These are phyloP conservation scores for Cercophora newfieldiana DNA, from an alignment of 495 filamentous ascomycete species.

Conservation along the genomic window DNA sequence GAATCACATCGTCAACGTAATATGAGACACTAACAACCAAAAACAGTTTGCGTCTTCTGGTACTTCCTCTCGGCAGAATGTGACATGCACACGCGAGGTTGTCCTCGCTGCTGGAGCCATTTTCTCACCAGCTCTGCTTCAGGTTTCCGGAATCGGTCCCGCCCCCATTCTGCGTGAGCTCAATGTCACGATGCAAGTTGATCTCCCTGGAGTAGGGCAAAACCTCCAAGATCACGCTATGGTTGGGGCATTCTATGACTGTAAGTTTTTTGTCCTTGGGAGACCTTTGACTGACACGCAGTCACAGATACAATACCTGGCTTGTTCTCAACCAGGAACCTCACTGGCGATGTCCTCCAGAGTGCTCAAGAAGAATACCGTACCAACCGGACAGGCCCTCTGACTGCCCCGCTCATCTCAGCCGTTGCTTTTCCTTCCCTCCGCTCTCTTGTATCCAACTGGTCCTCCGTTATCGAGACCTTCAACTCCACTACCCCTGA, in stretches of 20 bases:
- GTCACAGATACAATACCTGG: constrained; percentile 33
- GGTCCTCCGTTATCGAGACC: constrained; percentile 25
- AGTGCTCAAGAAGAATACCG: constrained; percentile 33
- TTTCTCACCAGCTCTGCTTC: constrained; percentile 62
- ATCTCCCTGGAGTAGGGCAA: constrained; percentile 61
- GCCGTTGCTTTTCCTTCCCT: constrained; percentile 26
- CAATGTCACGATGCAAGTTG: constrained; percentile 50
- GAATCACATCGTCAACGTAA: background rate
- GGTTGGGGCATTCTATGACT: constrained; percentile 45
- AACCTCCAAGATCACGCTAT: constrained; percentile 68
- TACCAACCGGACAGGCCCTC: constrained; percentile 35
- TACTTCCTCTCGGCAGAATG: constrained; percentile 4
- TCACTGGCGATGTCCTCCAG: constrained; percentile 31
- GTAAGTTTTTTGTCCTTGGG: constrained; percentile 22
- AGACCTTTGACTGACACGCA: constrained; percentile 16
- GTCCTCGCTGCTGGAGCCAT: constrained; percentile 62
- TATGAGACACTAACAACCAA: constrained; percentile 14
- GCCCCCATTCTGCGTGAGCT: constrained; percentile 45
- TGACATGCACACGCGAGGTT: constrained; percentile 50
- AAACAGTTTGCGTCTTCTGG: constrained; percentile 24
- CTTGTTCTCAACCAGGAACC: constrained; percentile 36
- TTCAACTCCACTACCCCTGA: constrained; percentile 22
- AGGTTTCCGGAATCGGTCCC: constrained; percentile 63
- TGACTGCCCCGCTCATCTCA: constrained; percentile 26
- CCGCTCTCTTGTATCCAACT: constrained; percentile 11